phyloP scores from a whole-genome alignment of 805 yeast genomes.

The Torulaspora gathmanii region DNA sequence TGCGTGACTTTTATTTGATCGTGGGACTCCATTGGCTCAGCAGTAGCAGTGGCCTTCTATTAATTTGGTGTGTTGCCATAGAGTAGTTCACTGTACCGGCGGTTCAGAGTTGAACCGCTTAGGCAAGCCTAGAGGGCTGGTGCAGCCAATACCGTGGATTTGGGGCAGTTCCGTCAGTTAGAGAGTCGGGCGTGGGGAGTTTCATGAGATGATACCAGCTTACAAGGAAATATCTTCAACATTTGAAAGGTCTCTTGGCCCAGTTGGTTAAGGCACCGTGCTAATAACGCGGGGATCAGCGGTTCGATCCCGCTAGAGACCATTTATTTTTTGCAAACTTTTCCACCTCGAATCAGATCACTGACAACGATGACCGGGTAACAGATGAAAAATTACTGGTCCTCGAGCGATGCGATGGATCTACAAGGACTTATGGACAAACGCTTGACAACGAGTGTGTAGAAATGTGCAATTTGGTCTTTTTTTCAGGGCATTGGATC shows the following conservation, averaged over 20 bases:
- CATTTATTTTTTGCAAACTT: conserved; percentile 2
- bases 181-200: no score
- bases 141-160: no score
- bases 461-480: background rate
- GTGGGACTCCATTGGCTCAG: no score
- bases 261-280: conserved; percentile 35
- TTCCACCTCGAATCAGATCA: background rate
- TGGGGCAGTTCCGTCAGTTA: no score
- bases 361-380: background rate
- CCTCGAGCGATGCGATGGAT: conserved; percentile 8
- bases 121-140: no score
- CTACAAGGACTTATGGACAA: background rate
- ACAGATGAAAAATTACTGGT: conserved; percentile 4
- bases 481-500: background rate
- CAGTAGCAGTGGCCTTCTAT: no score
- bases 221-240: no score
- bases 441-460: background rate
- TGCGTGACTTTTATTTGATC: no score
- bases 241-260: conserved; percentile 11
- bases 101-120: no score
- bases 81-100: no score
- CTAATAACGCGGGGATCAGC: conserved; percentile 34
- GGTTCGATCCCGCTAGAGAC: conserved; percentile 32
- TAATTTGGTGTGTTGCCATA: no score
- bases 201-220: no score